Evolutionary conservation across 225 moss, liverwort and hornwort genomes (phyloP), one percentile per base, ranked within the genome.

Genomic region (Pseudoscleropodium purum): DNA sequence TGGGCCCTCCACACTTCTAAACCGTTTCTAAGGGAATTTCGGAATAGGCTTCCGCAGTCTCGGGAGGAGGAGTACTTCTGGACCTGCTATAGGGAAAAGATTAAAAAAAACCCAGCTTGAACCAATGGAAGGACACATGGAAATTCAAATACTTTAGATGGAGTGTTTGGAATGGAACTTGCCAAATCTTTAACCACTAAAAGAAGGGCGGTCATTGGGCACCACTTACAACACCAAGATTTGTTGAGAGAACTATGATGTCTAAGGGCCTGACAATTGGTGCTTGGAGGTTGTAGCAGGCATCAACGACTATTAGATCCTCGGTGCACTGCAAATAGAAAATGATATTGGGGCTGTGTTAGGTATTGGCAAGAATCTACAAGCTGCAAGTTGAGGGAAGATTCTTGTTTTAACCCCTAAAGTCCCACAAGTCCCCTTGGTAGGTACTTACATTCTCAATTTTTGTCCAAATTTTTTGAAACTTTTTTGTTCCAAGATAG

Each of bases 241-340:
- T 36, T 67, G 20, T 67, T 67, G 67, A 11, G 11, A 67, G 8
- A 67, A 67, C 4, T 67, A 12, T 37, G 4, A 11, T 37, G 20
- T 11, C 67, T 37, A 67, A 37, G 2, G 67, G 11, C 6, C 3
- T 20, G 3, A 4, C 6, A 67, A 2, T 4, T 36, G 1, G 3
- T 5, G 11, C 19, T 34, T 34, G 5, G 36, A 18, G 67, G 63
- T 6, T 0, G 0, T 5, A 19, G 19, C 19, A 1, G 36, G 11
- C 10, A 36, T 18, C 17, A 6, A 10, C 2, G 1, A 18, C 8
- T 36, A 5, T 36, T 17, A 19, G 10, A 6, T 20, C 20, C 20
- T 20, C 0, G 1, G 3, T 36, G 36, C 10, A 36, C 6, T 67
- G 67, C n/a, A n/a, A n/a, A n/a, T 69, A 12, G 36, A n/a, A 36